These are phyloP conservation scores for Didymella segeticola DNA, from an alignment of 2,329 filamentous ascomycete species.

Conservation along the genomic window DNA sequence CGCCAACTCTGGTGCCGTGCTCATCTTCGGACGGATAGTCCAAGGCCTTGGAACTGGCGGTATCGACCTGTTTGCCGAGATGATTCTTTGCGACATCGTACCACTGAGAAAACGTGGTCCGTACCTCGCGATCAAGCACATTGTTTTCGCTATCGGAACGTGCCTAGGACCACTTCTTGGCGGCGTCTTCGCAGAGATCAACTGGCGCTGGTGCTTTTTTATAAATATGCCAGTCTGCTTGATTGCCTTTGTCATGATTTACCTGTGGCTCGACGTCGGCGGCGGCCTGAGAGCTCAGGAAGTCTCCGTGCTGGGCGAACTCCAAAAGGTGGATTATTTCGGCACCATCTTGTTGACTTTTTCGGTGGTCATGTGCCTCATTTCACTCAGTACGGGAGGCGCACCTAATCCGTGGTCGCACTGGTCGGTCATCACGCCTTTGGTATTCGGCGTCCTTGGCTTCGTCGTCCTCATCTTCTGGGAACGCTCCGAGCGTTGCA, in stretches of 20 bases:
- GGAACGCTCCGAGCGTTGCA: conserved; percentile 44
- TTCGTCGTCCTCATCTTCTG: conserved; percentile 49
- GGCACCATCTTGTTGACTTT: conserved; percentile 55
- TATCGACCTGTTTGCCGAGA: conserved; percentile 54
- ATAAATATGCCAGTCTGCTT: conserved; percentile 46
- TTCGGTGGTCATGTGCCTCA: conserved; percentile 51
- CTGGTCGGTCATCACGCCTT: conserved; percentile 49
- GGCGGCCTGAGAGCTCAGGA: conserved; percentile 23
- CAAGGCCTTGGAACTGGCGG: conserved; percentile 62
- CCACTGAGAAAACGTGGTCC: conserved; percentile 55
- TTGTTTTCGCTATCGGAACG: conserved; percentile 35
- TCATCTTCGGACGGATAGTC: conserved; percentile 63
- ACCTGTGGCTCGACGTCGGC: conserved; percentile 39
- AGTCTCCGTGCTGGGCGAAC: conserved; percentile 17
- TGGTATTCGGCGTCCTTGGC: conserved; percentile 54
- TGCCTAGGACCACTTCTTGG: conserved; percentile 41
- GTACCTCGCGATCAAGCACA: conserved; percentile 44
- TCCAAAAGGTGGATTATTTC: conserved; percentile 50
- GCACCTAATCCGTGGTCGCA: conserved; percentile 53
- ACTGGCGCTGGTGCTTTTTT: conserved; percentile 58
- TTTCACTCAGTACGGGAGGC: conserved; percentile 56
- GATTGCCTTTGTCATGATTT: conserved; percentile 36
- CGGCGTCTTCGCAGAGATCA: conserved; percentile 38
- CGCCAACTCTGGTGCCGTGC: conserved; percentile 51
- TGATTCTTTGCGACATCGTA: conserved; percentile 60